phyloP scores from a whole-genome alignment of 768 basidiomycete species.

The Dentipellis fragilis region DNA sequence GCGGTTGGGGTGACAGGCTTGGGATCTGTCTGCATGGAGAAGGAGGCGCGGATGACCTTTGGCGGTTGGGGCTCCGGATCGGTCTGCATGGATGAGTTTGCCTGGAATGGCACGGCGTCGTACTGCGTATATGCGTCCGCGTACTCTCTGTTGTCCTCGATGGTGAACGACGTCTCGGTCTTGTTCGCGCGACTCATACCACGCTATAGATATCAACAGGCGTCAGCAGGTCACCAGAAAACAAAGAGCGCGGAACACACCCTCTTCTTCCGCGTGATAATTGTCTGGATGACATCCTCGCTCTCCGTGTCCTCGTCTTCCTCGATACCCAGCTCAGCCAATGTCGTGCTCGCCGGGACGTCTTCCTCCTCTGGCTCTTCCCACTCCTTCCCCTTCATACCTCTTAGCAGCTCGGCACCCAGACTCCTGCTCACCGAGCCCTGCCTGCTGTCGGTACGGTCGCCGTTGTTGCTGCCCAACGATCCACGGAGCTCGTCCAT shows the following conservation, averaged over 20 bases:
- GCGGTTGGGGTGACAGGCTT: background rate
- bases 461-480: slow-evolving; percentile 25
- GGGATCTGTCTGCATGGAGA: slow-evolving; percentile 41
- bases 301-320: slow-evolving; percentile 48
- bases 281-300: slow-evolving; percentile 77
- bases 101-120: slow-evolving; percentile 42
- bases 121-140: slow-evolving; percentile 67
- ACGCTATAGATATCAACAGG: background rate
- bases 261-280: slow-evolving; percentile 78
- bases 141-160: slow-evolving; percentile 66
- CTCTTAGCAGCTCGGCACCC: slow-evolving; percentile 61
- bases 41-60: slow-evolving; percentile 27
- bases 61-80: slow-evolving; percentile 43
- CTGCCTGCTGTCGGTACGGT: slow-evolving; percentile 36
- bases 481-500: slow-evolving; percentile 79
- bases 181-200: slow-evolving; percentile 52
- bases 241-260: slow-evolving; percentile 25
- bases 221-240: background rate
- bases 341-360: slow-evolving; percentile 21
- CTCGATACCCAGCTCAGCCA: slow-evolving; percentile 25
- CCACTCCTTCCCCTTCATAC: slow-evolving; percentile 37
- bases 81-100: slow-evolving; percentile 46
- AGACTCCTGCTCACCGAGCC: slow-evolving; percentile 64
- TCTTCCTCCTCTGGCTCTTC: slow-evolving; percentile 30
- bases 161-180: slow-evolving; percentile 26